Evolutionary conservation across 352 stramenopile genomes (phyloP), one percentile per base, ranked within the genome.

Genomic region (Globisporangium iwayamae): DNA sequence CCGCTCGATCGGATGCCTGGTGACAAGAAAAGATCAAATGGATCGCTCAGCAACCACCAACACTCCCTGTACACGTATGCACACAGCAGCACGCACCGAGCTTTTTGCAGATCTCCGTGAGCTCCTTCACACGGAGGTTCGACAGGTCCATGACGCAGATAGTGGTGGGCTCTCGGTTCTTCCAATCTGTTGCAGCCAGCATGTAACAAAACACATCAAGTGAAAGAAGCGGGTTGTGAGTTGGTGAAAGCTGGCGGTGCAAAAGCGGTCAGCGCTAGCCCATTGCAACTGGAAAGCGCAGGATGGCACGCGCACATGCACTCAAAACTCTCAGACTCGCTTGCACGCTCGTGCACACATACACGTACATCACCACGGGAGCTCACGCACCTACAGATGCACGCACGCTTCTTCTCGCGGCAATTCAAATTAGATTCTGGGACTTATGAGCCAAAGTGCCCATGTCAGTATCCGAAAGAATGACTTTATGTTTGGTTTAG

Each of bases 31-130:
- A 16, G 10, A 14, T 41, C 41, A 45, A 16, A 16, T 7, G 32
- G 34, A 57, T 41, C 1, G 20, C n/a, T n/a, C n/a, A 36, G 20
- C 4, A 41, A 5, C 22, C 7, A 30, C 32, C 25, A 32, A 4
- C 16, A 48, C 20, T 9, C n/a, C 25, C 16, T 20, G 13, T 32
- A 6, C 16, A 52, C 6, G 10, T 16, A 34, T 2, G 1, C 9
- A 1, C 16, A 43, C 22, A 53, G 38, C 20, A 10, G 13, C 25
- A 56, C 54, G 45, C 32, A 67, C 53, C 53, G 41, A 61, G 43
- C 7, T 74, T 80, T 68, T 87, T 88, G 78, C 84, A 93, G 60
- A 93, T 87, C 50, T 91, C 82, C 8, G 74, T 72, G n/a, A 93
- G 81, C n/a, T 93, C 84, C 60, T 91, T 93, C 25, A 93, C 77